A percentile compares a stretch with the other conserved stretches of the same genome.
phyloP scores from a whole-genome alignment of 169 alveolate species.

The Sarcocystis neurona region DNA sequence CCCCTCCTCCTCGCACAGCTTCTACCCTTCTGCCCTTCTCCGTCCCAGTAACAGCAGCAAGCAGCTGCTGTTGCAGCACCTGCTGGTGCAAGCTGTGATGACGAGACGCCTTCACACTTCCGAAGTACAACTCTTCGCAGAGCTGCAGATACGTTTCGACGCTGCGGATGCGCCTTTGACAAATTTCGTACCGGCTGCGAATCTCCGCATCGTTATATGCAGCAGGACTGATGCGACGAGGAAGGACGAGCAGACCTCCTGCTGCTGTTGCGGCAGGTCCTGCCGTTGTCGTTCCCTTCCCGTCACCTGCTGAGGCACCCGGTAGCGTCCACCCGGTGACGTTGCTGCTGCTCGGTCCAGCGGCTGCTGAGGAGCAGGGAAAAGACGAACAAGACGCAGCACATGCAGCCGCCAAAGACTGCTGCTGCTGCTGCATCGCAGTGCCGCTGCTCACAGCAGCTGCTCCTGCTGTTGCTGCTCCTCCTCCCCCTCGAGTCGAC shows the following conservation, averaged over 20 bases:
- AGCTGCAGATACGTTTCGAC: constrained; percentile 67
- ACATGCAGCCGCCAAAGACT: too few species aligned
- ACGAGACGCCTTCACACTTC: constrained; percentile 29
- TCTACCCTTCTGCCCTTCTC: background rate
- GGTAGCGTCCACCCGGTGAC: too few species aligned
- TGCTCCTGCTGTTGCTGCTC: too few species aligned
- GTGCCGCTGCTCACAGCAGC: too few species aligned
- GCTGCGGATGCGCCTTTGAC: constrained; percentile 55
- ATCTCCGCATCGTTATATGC: constrained; percentile 25
- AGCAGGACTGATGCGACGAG: constrained; percentile 5
- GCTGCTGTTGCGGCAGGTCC: too few species aligned
- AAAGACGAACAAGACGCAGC: too few species aligned
- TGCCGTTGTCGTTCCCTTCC: too few species aligned
- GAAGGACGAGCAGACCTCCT: background rate
- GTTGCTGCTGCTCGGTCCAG: too few species aligned
- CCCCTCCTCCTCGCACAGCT: constrained; percentile 37
- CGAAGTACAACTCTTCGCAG: constrained; percentile 71
- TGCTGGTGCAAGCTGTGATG: constrained; percentile 34
- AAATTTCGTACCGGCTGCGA: constrained; percentile 59
- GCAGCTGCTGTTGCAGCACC: background rate
- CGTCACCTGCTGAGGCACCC: too few species aligned
- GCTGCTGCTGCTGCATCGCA: too few species aligned
- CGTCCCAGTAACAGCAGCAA: background rate
- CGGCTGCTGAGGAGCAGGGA: too few species aligned
- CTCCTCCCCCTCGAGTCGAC: too few species aligned